Conservation (phyloP, 768 basidiomycete species). For the Mycena kentingensis region DNA sequence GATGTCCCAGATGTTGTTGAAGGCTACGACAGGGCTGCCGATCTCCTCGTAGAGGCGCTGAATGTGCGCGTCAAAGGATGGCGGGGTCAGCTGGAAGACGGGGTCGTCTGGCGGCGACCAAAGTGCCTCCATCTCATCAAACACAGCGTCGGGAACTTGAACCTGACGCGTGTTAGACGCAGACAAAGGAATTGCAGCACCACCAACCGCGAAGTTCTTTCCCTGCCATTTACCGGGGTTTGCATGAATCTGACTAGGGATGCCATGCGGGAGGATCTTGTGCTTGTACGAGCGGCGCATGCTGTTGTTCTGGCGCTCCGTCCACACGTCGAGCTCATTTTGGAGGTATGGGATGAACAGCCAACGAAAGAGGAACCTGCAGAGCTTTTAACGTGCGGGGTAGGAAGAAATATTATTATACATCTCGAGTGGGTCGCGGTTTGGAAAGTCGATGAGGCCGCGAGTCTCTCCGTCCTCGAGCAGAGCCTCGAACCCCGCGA, state of each 20-base stretch:
- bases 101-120: conserved; percentile 32
- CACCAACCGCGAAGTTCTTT: no score
- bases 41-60: conserved; percentile 15
- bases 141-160: conserved; percentile 10
- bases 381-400: neutral
- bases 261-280: conserved; percentile 43
- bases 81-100: conserved; percentile 35
- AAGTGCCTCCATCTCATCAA: conserved; percentile 23
- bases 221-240: no score
- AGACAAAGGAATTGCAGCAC: no score
- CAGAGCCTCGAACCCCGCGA: conserved; percentile 32
- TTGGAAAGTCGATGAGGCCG: neutral
- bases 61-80: conserved; percentile 19
- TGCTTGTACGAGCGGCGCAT: conserved; percentile 28
- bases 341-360: conserved; percentile 45
- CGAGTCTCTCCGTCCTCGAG: neutral
- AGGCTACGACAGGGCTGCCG: conserved; percentile 13
- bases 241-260: conserved; percentile 36
- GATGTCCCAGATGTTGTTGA: conserved; percentile 18
- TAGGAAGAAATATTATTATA: neutral
- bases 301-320: conserved; percentile 23
- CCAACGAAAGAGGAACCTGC: conserved; percentile 43
- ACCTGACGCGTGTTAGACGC: no score
- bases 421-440: conserved; percentile 29
- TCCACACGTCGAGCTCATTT: conserved; percentile 36